Base-by-base conservation (phyloP, 1,284 basidiomycete species). In the Ceratobasidium sp. region DNA sequence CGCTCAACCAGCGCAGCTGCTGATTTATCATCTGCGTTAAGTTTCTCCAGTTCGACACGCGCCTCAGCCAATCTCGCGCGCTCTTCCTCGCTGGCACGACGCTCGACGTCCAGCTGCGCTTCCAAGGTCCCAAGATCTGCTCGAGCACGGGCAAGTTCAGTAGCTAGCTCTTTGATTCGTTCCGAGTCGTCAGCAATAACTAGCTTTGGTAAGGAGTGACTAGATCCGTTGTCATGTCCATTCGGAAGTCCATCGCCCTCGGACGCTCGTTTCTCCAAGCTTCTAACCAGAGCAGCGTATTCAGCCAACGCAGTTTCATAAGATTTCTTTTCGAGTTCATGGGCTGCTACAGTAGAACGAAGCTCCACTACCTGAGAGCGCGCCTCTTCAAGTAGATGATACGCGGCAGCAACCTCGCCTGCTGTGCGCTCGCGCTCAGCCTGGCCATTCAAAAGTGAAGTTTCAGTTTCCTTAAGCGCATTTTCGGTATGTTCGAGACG, bases 1-100 rank as follows among this genome's bases (percentile, higher is more conserved):
- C 94, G 89, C 75, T 95, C 92, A 42, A 96, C 95, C 88, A 96
- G 95, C 82, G 92, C 94, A 13, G 93, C 91, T 0, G 95, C 94
- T 1, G 91, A 90, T 15, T 88, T 90, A 80, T 96, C 94, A 79
- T 96, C 93, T n/a, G 91, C 84, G 79, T 88, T 86, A 58, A 90
- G 86, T 80, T 87, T 88, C 77, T 93, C 90, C n/a, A 94, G 85
- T 80, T 92, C 90, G 1, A 86, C 84, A 69, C 88, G 87, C 0
- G 88, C 84, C 42, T 86, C 83, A 0, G 89, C 88, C 13, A 93
- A 84, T 72, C 88, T 86, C 0, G 81, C 81, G 20, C 87, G 87
- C 61, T 90, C 87, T 3, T 87, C 83, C 28, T 88, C 86, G 0
- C 86, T 84, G 0, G 83, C 83, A 60, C 86, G 86, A 49, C 86